A percentile compares a stretch with the other conserved stretches of the same genome.
These are phyloP conservation scores for Clonostachys byssicola DNA, from an alignment of 2,329 filamentous ascomycete genomes.

Conservation along the genomic window DNA sequence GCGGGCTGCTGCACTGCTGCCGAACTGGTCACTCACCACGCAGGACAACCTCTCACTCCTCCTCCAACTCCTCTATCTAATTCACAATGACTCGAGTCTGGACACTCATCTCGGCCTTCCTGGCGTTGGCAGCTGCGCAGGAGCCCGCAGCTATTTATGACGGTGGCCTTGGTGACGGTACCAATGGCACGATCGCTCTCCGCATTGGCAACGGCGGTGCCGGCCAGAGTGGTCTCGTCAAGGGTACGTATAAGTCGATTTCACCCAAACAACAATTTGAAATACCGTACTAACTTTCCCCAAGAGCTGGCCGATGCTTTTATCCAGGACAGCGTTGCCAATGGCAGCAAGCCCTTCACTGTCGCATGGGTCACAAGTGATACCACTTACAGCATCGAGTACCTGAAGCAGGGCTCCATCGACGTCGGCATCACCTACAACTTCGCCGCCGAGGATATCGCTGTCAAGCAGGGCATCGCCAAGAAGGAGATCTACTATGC, in stretches of 20 bases:
- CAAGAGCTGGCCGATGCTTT: slow-evolving; percentile 17
- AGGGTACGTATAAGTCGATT: slow-evolving; percentile 11
- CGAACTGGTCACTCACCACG: too few species aligned
- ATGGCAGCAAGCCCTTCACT: slow-evolving; percentile 21
- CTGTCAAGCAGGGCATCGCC: slow-evolving; percentile 31
- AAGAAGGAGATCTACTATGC: slow-evolving; percentile 22
- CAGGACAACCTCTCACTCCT: too few species aligned
- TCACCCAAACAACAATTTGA: too few species aligned
- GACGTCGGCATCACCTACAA: slow-evolving; percentile 42
- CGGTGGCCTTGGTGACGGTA: neutral
- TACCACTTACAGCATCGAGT: slow-evolving; percentile 37
- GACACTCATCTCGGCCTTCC: too few species aligned
- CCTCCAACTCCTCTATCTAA: too few species aligned
- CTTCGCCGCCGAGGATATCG: slow-evolving; percentile 32
- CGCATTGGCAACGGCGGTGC: slow-evolving; percentile 24
- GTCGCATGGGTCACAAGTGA: slow-evolving; percentile 40
- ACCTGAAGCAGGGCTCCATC: slow-evolving; percentile 27
- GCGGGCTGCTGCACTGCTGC: too few species aligned
- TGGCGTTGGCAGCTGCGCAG: neutral
- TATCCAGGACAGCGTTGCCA: slow-evolving; percentile 11
- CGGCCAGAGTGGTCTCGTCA: slow-evolving; percentile 27
- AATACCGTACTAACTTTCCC: neutral
- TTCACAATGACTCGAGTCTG: too few species aligned
- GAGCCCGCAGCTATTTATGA: neutral
- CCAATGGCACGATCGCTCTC: neutral